phyloP scores from a whole-genome alignment of 2,329 filamentous ascomycete species.

The Chaetomium sp. region DNA sequence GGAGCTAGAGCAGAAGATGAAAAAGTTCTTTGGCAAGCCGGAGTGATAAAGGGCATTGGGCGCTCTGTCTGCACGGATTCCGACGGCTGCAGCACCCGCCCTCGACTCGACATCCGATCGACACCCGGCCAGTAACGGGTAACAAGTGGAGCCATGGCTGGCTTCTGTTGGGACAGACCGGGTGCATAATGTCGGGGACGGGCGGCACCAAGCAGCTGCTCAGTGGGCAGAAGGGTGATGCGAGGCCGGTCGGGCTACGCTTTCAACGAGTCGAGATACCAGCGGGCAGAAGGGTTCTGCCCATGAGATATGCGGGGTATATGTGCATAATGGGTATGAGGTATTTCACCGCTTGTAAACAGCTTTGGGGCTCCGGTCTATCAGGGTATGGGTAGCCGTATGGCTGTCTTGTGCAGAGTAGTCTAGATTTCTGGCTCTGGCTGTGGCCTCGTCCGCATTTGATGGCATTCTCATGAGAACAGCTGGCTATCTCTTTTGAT shows the following conservation, averaged over 20 bases:
- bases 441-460: slow-evolving; percentile 2
- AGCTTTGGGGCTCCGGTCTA: not conserved
- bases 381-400: not conserved
- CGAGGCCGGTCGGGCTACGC: not conserved
- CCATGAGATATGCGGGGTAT: not conserved
- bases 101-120: not conserved
- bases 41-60: not conserved
- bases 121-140: not conserved
- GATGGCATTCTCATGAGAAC: not conserved
- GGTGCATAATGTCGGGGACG: not conserved
- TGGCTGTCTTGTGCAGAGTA: slow-evolving; percentile 6
- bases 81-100: not conserved
- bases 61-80: not conserved
- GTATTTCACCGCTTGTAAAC: not conserved
- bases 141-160: not conserved
- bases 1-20: slow-evolving; percentile 70
- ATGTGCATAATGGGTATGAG: not conserved
- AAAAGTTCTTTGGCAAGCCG: slow-evolving; percentile 62
- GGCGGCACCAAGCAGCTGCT: slow-evolving; percentile 6
- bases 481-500: not conserved
- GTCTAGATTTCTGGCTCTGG: slow-evolving; percentile 3
- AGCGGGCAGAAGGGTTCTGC: not conserved
- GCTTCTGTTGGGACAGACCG: not conserved
- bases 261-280: slow-evolving; percentile 10
- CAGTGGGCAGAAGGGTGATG: slow-evolving; percentile 12